phyloP scores from a whole-genome alignment of 257 asterid genomes.

The Forsythia viridissima region DNA sequence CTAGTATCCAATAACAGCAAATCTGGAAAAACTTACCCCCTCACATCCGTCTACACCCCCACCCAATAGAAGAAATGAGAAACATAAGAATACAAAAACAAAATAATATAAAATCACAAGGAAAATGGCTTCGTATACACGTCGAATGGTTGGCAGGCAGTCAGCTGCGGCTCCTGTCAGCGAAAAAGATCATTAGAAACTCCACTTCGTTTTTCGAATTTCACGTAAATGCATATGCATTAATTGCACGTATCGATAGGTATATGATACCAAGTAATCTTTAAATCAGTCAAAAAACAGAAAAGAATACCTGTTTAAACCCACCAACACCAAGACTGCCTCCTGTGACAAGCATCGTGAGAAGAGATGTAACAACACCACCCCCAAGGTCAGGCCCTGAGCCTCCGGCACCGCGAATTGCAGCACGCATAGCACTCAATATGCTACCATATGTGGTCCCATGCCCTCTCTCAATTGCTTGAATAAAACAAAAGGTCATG shows the following conservation, averaged over 20 bases:
- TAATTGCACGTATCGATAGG: too few relatives aligned
- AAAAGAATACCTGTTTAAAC: conserved; percentile 62
- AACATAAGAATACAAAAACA: background rate
- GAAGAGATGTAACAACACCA: conserved; percentile 67
- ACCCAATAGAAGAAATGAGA: background rate
- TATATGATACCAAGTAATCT: too few relatives aligned
- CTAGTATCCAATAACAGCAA: background rate
- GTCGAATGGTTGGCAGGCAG: conserved; percentile 76
- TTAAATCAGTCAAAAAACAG: background rate
- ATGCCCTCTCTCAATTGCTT: conserved; percentile 93
- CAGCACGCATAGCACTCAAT: conserved; percentile 76
- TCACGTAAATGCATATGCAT: too few relatives aligned
- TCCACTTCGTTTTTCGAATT: too few relatives aligned
- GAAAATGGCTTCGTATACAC: conserved; percentile 89
- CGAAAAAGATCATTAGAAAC: conserved; percentile 21
- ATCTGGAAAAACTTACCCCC: background rate
- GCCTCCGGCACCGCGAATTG: conserved; percentile 69
- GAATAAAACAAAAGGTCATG: conserved; percentile 94
- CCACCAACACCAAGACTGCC: conserved; percentile 70
- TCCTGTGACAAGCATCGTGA: conserved; percentile 80
- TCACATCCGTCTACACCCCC: background rate
- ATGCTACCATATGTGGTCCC: conserved; percentile 80
- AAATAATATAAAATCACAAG: conserved; percentile 42
- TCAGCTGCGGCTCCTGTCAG: conserved; percentile 89
- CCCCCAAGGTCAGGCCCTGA: conserved; percentile 70